Conservation (phyloP, 306 rosid species). For the Arachis stenosperma region DNA sequence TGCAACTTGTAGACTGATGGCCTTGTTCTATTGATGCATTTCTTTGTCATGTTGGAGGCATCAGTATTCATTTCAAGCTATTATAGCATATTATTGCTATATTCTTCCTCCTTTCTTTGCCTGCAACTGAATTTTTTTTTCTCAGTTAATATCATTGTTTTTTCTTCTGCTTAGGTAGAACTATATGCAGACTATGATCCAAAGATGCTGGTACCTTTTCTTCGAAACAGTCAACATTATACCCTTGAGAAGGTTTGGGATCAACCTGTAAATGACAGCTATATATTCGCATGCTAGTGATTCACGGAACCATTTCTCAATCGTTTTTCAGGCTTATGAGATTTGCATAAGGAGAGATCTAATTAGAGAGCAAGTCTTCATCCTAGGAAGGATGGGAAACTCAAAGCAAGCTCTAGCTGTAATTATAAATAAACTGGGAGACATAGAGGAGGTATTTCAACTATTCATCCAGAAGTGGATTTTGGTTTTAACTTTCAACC, state of each 20-base stretch:
- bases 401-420: conserved; percentile 76
- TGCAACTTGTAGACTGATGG: background rate
- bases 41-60: background rate
- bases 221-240: conserved; percentile 84
- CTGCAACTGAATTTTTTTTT: background rate
- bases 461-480: conserved; percentile 32
- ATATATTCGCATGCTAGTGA: conserved; percentile 10
- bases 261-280: conserved; percentile 25
- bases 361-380: conserved; percentile 78
- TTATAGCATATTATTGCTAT: background rate
- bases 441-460: conserved; percentile 76
- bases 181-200: conserved; percentile 85
- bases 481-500: conserved; percentile 20
- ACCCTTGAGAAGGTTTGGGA: conserved; percentile 79
- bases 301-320: conserved; percentile 19
- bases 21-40: background rate
- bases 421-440: conserved; percentile 74
- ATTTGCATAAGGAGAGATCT: conserved; percentile 61
- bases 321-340: conserved; percentile 71
- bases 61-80: conserved; percentile 2
- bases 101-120: conserved; percentile 15
- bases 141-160: conserved; percentile 27
- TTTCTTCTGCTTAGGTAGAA: conserved; percentile 63
- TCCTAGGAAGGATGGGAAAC: conserved; percentile 94
- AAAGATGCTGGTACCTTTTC: conserved; percentile 84